These are phyloP conservation scores for Neostapfia colusana DNA, from an alignment of 176 grass and related monocot species.

Conservation along the genomic window DNA sequence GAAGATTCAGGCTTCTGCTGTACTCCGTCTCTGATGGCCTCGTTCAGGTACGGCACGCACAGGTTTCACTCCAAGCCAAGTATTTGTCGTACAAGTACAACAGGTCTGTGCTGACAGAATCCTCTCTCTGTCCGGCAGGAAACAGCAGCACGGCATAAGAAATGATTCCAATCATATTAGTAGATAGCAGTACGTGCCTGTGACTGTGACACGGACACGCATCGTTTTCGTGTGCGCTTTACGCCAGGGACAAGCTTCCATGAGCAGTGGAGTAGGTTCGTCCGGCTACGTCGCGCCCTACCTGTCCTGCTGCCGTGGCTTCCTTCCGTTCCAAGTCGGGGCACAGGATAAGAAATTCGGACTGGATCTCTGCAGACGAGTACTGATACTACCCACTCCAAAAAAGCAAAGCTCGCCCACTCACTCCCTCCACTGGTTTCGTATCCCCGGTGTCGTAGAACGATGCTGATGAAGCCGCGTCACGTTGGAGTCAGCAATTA, in stretches of 20 bases:
- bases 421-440: not conserved
- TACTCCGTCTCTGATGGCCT: not conserved
- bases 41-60: not conserved
- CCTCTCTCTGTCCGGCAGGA: not conserved
- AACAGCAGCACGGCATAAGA: not conserved
- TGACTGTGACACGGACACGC: not conserved
- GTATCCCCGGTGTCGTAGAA: not conserved
- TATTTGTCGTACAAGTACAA: no score
- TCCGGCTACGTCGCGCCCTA: not conserved
- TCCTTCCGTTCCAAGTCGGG: slow-evolving; percentile 24
- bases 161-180: not conserved
- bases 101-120: no score
- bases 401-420: not conserved
- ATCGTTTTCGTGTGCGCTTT: slow-evolving; percentile 35
- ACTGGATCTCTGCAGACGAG: not conserved
- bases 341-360: not conserved
- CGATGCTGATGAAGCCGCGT: not conserved
- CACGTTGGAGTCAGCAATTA: not conserved
- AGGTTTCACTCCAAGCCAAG: slow-evolving; percentile 6
- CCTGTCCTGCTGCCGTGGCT: not conserved
- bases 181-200: not conserved
- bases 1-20: not conserved
- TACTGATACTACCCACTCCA: not conserved
- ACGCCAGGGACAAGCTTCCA: slow-evolving; percentile 3
- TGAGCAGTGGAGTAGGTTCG: not conserved